Conservation (phyloP, 2,329 filamentous ascomycete genomes). For the Periconia digitata region DNA sequence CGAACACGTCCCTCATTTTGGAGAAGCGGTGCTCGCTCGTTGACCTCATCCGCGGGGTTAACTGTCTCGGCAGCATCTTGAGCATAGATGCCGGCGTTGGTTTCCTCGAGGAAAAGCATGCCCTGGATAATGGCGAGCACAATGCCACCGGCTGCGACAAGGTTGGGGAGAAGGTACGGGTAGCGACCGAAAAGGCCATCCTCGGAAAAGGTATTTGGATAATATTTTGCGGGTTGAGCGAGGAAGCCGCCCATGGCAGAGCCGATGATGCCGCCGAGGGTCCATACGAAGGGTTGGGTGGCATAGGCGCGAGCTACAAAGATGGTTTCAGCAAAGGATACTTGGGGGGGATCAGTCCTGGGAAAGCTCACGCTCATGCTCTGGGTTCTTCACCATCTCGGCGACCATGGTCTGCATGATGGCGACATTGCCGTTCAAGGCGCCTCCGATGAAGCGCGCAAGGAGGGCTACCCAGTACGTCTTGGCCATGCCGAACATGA, state of each 20-base stretch:
- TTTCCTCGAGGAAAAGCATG: conserved; percentile 81
- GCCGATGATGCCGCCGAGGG: conserved; percentile 83
- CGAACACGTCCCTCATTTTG: conserved; percentile 43
- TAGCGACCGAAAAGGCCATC: conserved; percentile 73
- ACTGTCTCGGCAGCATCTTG: conserved; percentile 63
- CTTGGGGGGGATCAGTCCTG: background rate
- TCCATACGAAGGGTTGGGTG: conserved; percentile 94
- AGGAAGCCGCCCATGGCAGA: conserved; percentile 84
- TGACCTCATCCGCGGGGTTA: conserved; percentile 57
- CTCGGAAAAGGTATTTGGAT: conserved; percentile 69
- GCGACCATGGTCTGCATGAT: conserved; percentile 92
- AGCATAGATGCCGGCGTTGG: conserved; percentile 64
- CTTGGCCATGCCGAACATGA: conserved; percentile 78
- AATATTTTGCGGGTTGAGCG: conserved; percentile 74
- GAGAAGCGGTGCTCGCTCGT: conserved; percentile 66
- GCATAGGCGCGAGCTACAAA: conserved; percentile 75
- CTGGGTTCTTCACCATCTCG: conserved; percentile 84
- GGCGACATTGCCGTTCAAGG: conserved; percentile 88
- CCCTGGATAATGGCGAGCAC: conserved; percentile 77
- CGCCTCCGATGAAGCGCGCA: conserved; percentile 75
- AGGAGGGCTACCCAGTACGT: conserved; percentile 83
- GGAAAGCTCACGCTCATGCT: conserved; percentile 74
- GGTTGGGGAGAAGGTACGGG: conserved; percentile 86
- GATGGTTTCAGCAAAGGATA: conserved; percentile 5
- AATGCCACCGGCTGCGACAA: conserved; percentile 77